Base-by-base conservation (phyloP, 176 grass and related monocot species). In the Zea luxurians region DNA sequence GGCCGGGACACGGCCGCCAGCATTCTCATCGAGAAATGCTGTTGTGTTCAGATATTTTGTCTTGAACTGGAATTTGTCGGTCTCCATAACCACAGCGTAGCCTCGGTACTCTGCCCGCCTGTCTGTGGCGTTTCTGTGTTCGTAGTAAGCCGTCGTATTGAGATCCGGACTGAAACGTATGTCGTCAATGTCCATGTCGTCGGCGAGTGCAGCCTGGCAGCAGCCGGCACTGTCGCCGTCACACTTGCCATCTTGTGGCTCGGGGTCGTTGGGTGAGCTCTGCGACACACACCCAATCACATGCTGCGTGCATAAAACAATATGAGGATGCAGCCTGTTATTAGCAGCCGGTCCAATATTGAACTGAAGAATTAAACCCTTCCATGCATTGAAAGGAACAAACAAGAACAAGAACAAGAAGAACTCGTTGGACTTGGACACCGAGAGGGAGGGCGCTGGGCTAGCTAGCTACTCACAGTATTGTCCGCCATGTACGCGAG, bases 211-310 rank as follows among this genome's bases (percentile, higher is more conserved):
- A 43, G 37, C 64, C 54, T 86, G 75, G 55, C 69, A 80, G 48
- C 68, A 86, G 36, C 77, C 83, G 2, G 17, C 17, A 10, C 83
- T 77, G 11, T n/a, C n/a, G 45, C 83, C 27, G 27, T 27, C 27
- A 81, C 13, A 27, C 37, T 2, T 27, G 27, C 61, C 77, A 16
- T 75, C 68, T 16, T 41, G 70, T 44, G 78, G 40, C 3, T 10
- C 75, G 59, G 2, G 46, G 46, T 7, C 66, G 73, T 46, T 5
- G 6, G 40, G 40, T 1, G 1, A 1, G 46, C 8, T 40, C 2
- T 3, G 59, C 5, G 75, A 6, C 8, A 7, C 0, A 9, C 75
- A 78, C 43, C 75, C 75, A 13, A 66, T 5, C 34, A 78, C 34
- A 6, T 66, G 2, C 75, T 78, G 61, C 45, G 48, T 27, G 27